These are phyloP conservation scores for Rhazya stricta DNA, from an alignment of 257 asterid genomes.

Conservation along the genomic window DNA sequence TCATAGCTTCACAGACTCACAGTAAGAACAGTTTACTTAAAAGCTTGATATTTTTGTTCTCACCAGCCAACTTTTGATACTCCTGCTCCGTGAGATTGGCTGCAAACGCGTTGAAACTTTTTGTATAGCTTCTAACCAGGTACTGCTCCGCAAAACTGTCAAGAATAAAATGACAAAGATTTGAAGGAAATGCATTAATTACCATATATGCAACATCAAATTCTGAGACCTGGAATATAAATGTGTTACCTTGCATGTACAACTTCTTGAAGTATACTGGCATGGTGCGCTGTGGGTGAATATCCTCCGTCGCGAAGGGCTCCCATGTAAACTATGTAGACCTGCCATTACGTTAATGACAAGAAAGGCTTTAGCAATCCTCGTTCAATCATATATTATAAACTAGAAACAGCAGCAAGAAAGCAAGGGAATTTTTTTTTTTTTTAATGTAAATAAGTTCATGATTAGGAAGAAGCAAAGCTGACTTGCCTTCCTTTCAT, in stretches of 20 bases:
- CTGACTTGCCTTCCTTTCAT: conserved; percentile 2
- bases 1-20: too few species aligned
- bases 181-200: not conserved
- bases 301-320: not conserved
- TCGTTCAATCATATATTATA: not conserved
- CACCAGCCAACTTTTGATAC: conserved; percentile 28
- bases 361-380: not conserved
- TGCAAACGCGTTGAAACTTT: conserved; percentile 40
- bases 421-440: too few species aligned
- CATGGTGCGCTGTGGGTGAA: conserved; percentile 16
- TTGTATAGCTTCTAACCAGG: conserved; percentile 32
- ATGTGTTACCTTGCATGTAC: conserved; percentile 23
- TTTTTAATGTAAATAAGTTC: not conserved
- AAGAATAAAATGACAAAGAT: not conserved
- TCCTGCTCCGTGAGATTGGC: conserved; percentile 32
- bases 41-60: not conserved
- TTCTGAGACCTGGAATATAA: not conserved
- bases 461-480: not conserved
- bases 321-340: conserved; percentile 35
- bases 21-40: too few species aligned
- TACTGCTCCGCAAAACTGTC: conserved; percentile 11
- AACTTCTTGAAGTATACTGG: conserved; percentile 26
- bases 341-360: conserved; percentile 10
- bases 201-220: too few species aligned
- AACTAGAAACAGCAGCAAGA: not conserved